Conservation (phyloP, 1,139 yeast genomes). For the Candida freyschussii region DNA sequence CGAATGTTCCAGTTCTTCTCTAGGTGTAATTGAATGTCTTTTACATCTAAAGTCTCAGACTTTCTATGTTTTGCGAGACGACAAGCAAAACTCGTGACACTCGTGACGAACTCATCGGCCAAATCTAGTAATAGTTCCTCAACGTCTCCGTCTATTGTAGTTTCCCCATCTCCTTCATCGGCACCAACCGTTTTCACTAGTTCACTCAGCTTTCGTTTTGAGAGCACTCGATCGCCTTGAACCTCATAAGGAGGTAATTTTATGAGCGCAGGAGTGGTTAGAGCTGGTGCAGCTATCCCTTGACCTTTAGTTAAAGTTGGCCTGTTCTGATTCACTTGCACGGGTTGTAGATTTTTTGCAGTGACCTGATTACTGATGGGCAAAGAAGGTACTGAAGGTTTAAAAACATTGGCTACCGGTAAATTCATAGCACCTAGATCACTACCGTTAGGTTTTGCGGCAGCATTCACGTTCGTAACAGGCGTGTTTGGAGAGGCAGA, state of each 20-base stretch:
- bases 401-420: constrained; percentile 48
- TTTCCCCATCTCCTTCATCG: constrained; percentile 84
- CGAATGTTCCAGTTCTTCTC: constrained; percentile 96
- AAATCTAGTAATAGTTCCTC: constrained; percentile 85
- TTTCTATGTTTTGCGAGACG: constrained; percentile 91
- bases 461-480: constrained; percentile 39
- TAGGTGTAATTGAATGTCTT: constrained; percentile 85
- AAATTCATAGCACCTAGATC: constrained; percentile 19
- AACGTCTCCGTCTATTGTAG: constrained; percentile 92
- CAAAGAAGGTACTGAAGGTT: constrained; percentile 64
- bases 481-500: constrained; percentile 25
- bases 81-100: constrained; percentile 90
- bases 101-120: constrained; percentile 92
- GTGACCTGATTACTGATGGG: constrained; percentile 69
- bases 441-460: constrained; percentile 31
- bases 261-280: constrained; percentile 70
- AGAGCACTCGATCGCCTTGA: constrained; percentile 77
- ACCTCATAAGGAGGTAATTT: constrained; percentile 80
- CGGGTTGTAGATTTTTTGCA: constrained; percentile 60
- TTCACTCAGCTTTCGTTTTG: constrained; percentile 84
- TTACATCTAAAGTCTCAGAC: constrained; percentile 80
- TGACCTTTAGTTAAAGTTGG: constrained; percentile 88
- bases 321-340: constrained; percentile 57
- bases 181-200: constrained; percentile 77
- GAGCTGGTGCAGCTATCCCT: constrained; percentile 60